These are phyloP conservation scores for Adansonia gregorii DNA, from an alignment of 441 rosid genomes.

Conservation along the genomic window DNA sequence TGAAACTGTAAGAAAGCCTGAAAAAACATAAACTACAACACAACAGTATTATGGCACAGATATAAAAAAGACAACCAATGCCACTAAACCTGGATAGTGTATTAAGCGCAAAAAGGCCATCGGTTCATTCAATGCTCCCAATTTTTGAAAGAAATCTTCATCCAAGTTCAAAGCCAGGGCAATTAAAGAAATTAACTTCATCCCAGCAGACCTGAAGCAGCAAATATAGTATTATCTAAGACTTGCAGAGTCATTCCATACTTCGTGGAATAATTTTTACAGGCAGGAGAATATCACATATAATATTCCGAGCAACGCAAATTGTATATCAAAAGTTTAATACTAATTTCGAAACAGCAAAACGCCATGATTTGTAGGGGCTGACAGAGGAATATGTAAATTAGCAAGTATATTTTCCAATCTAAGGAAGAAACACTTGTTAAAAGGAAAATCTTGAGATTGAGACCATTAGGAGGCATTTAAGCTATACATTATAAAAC, in stretches of 20 bases:
- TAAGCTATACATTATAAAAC: not conserved
- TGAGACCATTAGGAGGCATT: not conserved
- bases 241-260: no score
- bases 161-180: slow-evolving; percentile 74
- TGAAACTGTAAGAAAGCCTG: not conserved
- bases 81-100: slow-evolving; percentile 69
- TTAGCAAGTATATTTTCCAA: not conserved
- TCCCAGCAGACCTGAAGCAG: slow-evolving; percentile 58
- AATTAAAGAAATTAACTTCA: slow-evolving; percentile 54
- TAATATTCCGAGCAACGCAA: not conserved
- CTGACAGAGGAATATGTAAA: not conserved
- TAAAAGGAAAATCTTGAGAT: not conserved
- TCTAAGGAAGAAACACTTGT: not conserved
- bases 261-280: no score
- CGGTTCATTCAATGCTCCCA: slow-evolving; percentile 65
- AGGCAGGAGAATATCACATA: not conserved
- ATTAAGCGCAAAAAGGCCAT: slow-evolving; percentile 60
- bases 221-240: not conserved
- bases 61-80: not conserved
- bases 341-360: not conserved
- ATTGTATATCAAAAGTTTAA: not conserved
- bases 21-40: not conserved
- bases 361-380: not conserved
- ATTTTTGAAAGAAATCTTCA: slow-evolving; percentile 33
- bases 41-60: not conserved